Conservation (phyloP, 139 green algal genomes). For the Limnomonas spitsbergensis region DNA sequence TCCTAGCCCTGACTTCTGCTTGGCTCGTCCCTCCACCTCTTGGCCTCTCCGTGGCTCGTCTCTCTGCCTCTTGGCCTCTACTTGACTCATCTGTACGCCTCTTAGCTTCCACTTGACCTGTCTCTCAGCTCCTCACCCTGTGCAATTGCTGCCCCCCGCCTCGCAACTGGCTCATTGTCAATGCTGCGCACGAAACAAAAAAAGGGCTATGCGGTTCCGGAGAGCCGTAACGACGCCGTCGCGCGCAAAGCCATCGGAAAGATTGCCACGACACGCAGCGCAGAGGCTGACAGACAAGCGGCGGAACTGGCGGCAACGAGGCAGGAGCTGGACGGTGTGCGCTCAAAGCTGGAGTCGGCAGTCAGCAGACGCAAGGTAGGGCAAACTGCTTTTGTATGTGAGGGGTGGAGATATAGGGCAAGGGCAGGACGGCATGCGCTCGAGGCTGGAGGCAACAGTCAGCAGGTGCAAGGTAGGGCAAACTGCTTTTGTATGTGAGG, state of each 20-base stretch:
- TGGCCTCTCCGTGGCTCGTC: too few relatives aligned
- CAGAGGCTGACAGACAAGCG: constrained; percentile 10
- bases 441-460: not conserved
- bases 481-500: too few relatives aligned
- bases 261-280: constrained; percentile 37
- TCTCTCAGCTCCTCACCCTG: too few relatives aligned
- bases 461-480: not conserved
- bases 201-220: constrained; percentile 4
- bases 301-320: constrained; percentile 35
- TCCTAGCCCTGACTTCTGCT: too few relatives aligned
- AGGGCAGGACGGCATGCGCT: not conserved
- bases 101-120: too few relatives aligned
- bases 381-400: not conserved
- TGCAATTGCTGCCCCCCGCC: too few relatives aligned
- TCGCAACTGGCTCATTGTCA: too few relatives aligned
- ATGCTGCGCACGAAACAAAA: too few relatives aligned
- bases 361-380: constrained; percentile 28
- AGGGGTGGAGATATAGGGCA: not conserved
- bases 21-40: too few relatives aligned
- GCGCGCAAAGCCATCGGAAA: constrained; percentile 43
- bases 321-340: constrained; percentile 33
- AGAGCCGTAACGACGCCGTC: constrained; percentile 30
- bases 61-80: too few relatives aligned
- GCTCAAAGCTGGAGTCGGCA: constrained; percentile 41
- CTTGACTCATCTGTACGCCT: too few relatives aligned